Base-by-base conservation (phyloP, 352 stramenopile genomes). In the Thalassiosira oceanica region DNA sequence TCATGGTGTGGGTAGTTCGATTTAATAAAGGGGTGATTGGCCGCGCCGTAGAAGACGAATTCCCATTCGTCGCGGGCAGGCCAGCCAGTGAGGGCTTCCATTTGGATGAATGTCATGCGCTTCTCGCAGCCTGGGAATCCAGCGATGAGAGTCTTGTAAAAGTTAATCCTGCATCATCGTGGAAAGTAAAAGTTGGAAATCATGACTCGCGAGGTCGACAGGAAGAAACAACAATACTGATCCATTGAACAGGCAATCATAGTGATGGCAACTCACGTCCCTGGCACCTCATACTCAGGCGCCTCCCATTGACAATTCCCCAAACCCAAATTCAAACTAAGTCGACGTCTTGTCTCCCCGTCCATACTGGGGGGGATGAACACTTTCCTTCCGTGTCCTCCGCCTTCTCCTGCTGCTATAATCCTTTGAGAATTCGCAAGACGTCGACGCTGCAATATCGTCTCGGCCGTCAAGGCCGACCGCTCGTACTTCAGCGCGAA, bases 11-110 rank as follows among this genome's bases (percentile, higher is more conserved):
- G 63, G 50, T 80, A 80, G 42, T 80, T 80, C 5, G 49, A 36
- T 45, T 80, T 80, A 43, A 80, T 80, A 21, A 80, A 80, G 10
- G 70, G 70, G 43, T 80, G 62, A 33, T 74, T 75, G 7, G 62
- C 50, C 37, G 56, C 61, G 4, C 70, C 70, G 29, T 62, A 24
- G 37, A 48, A 66, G 28, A 57, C 36, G 55, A 80, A 75, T 10
- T 80, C 70, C 70, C 70, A 80, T 54, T 80, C 70, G 41, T 80
- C 70, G 24, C 64, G 62, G 35, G 58, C 45, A 1, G 66, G 65
- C 68, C 61, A 78, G 21, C 68, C 68, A 45, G 62, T 74, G 2
- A 78, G 42, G 20, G 68, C 68, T 46, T 78, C 68, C 61, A 74
- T 74, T 51, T 67, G 54, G 20, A 56, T 33, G 29, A 67, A 74